These are phyloP conservation scores for Nematocida displodere DNA, from an alignment of 371 early-diverging fungal genomes.

Conservation along the genomic window DNA sequence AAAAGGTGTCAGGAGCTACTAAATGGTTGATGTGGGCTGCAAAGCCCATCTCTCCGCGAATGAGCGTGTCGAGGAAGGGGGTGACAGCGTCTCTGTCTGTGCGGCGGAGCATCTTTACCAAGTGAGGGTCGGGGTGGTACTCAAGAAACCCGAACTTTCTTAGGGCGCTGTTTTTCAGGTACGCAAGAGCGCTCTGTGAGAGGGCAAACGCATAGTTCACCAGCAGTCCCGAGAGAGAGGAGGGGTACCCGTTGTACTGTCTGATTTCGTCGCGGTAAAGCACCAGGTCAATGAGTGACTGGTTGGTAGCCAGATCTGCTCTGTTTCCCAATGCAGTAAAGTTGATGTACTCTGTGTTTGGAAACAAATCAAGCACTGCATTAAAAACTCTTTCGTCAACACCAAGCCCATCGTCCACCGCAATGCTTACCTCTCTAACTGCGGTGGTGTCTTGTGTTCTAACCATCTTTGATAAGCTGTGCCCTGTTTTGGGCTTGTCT, in stretches of 20 bases:
- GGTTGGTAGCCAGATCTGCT: not conserved
- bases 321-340: not conserved
- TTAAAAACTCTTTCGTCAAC: not conserved
- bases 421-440: not conserved
- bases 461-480: not conserved
- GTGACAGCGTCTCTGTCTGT: not conserved
- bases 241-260: not conserved
- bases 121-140: constrained; percentile 1
- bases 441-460: not conserved
- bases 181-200: not conserved
- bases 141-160: constrained; percentile 15
- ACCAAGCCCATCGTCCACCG: not conserved
- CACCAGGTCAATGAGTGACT: not conserved
- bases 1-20: constrained; percentile 11
- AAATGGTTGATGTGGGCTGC: not conserved
- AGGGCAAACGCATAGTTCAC: constrained; percentile 11
- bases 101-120: not conserved
- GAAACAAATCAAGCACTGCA: not conserved
- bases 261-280: not conserved
- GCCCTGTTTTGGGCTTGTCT: not conserved
- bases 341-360: not conserved
- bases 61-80: not conserved
- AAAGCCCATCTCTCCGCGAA: not conserved
- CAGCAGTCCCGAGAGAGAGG: not conserved
- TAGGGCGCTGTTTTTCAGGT: not conserved